phyloP scores from a whole-genome alignment of 192 early-diverging fungal species.

The Endogone sp. region DNA sequence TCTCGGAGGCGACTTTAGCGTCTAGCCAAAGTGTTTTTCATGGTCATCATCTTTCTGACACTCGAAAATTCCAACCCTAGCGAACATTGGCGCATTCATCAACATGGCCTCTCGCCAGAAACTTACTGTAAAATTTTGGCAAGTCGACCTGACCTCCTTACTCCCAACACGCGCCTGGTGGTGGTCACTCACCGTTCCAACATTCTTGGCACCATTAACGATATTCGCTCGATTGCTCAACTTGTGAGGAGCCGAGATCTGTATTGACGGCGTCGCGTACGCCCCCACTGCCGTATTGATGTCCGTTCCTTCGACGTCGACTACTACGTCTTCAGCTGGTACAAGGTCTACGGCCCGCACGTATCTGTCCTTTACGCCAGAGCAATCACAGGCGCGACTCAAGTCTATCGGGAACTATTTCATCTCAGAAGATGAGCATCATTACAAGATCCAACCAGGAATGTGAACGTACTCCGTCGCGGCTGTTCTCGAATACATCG shows the following conservation, averaged over 20 bases:
- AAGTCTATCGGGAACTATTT: neutral
- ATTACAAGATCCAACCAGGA: neutral
- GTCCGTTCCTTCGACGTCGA: neutral
- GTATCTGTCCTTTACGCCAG: neutral
- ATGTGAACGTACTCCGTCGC: neutral
- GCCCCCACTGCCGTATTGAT: neutral
- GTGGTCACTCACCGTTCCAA: neutral
- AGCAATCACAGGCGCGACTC: neutral
- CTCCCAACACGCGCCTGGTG: slow-evolving; percentile 1
- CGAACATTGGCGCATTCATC: neutral
- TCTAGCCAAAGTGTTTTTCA: too few relatives aligned
- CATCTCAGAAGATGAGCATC: neutral
- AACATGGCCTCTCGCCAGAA: neutral
- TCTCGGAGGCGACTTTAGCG: too few relatives aligned
- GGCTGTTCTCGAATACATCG: neutral
- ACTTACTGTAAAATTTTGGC: neutral
- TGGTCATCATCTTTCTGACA: neutral
- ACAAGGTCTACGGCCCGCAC: slow-evolving; percentile 3
- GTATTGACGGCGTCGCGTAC: neutral
- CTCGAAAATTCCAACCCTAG: neutral
- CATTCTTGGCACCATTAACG: slow-evolving; percentile 2
- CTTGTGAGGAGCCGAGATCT: neutral
- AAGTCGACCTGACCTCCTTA: neutral
- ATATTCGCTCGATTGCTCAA: neutral
- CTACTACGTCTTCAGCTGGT: slow-evolving; percentile 2